These are phyloP conservation scores for Aspergillus latus DNA, from an alignment of 2,329 filamentous ascomycete species.

Conservation along the genomic window DNA sequence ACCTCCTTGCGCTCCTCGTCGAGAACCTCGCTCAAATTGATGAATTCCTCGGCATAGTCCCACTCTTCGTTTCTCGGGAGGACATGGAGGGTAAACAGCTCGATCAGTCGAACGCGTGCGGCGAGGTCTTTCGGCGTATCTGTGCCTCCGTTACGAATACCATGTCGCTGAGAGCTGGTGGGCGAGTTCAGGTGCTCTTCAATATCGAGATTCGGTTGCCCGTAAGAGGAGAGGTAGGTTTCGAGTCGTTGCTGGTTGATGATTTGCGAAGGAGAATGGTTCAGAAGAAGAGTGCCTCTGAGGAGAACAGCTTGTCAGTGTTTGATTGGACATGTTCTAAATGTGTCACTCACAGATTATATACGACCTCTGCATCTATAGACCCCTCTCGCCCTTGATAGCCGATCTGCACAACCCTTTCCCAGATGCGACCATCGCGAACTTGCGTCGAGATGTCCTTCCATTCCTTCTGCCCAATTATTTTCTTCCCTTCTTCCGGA, in stretches of 20 bases:
- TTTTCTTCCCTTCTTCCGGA: constrained; percentile 82
- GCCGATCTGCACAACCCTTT: constrained; percentile 81
- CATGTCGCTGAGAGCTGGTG: constrained; percentile 32
- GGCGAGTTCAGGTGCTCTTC: constrained; percentile 58
- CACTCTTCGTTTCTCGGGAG: constrained; percentile 92
- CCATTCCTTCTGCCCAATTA: constrained; percentile 85
- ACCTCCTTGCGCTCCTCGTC: constrained; percentile 90
- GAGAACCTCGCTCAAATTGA: constrained; percentile 78
- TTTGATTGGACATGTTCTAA: neutral
- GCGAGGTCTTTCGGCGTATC: constrained; percentile 82
- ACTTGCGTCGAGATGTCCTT: constrained; percentile 78
- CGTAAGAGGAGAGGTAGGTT: constrained; percentile 78
- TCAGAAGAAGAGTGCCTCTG: constrained; percentile 84
- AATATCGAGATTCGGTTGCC: constrained; percentile 71
- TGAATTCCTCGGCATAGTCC: constrained; percentile 93
- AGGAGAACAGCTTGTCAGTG: constrained; percentile 8
- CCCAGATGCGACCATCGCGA: constrained; percentile 89
- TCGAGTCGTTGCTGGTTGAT: constrained; percentile 87
- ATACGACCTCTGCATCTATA: constrained; percentile 89
- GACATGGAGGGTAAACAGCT: constrained; percentile 92
- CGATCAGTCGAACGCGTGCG: constrained; percentile 84
- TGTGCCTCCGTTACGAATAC: constrained; percentile 59
- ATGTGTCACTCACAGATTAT: constrained; percentile 47
- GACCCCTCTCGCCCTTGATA: constrained; percentile 87
- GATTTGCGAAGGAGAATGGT: constrained; percentile 80